Evolutionary conservation across 768 basidiomycete genomes (phyloP).

Genomic region (Leucosporidium creatinivorum): DNA sequence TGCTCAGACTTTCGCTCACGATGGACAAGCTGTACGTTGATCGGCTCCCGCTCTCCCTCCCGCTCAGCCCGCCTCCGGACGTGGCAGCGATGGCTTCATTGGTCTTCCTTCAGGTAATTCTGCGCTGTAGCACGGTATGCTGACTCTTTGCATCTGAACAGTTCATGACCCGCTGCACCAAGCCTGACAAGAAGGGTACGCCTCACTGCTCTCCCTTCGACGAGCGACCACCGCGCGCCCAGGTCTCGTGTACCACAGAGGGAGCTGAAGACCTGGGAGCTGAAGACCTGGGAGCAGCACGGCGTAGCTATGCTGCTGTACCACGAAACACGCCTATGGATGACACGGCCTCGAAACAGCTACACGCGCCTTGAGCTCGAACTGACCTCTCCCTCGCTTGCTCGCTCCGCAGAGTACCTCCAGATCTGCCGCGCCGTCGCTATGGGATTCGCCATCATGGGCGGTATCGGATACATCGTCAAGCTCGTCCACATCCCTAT

Average conservation of each 20-base stretch:
- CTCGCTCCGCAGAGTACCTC: slow-evolving; percentile 60
- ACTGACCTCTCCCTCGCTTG: background rate
- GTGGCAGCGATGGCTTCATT: background rate
- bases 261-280: too few species aligned
- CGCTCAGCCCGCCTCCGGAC: background rate
- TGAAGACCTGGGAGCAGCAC: too few species aligned
- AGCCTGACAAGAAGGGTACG: slow-evolving; percentile 88
- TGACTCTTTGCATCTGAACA: slow-evolving; percentile 40
- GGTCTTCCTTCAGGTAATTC: background rate
- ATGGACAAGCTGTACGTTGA: too few species aligned
- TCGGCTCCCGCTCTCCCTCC: too few species aligned
- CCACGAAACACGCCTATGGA: rapidly evolving
- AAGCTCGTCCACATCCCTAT: slow-evolving; percentile 38
- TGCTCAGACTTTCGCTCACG: too few species aligned
- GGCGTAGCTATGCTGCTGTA: background rate
- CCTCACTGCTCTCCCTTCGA: slow-evolving; percentile 12
- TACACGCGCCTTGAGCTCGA: background rate
- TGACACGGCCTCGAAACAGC: too few species aligned
- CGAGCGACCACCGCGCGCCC: background rate
- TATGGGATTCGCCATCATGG: slow-evolving; percentile 97
- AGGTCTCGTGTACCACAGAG: background rate
- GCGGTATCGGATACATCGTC: slow-evolving; percentile 85
- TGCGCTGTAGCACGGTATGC: too few species aligned
- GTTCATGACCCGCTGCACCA: slow-evolving; percentile 97
- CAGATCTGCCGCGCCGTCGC: slow-evolving; percentile 96